phyloP scores from a whole-genome alignment of 495 filamentous ascomycete species.

The Penicillium pancosmium region DNA sequence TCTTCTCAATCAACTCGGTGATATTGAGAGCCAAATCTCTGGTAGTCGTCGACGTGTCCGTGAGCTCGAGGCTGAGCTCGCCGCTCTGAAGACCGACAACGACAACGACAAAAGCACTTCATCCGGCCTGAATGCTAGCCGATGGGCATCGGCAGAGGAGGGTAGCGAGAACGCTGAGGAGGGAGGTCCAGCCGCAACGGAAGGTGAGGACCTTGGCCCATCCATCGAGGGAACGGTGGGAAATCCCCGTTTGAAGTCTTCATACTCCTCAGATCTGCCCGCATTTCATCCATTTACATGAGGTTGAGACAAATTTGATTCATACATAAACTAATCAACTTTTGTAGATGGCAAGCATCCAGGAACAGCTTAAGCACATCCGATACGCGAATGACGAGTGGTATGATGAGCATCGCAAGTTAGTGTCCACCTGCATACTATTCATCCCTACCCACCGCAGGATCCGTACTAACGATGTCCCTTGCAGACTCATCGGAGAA shows the following conservation, averaged over 20 bases:
- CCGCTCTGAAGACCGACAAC: conserved; percentile 39
- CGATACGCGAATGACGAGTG: conserved; percentile 48
- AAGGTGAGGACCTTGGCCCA: conserved; percentile 58
- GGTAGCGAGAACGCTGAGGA: conserved; percentile 34
- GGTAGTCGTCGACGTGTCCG: conserved; percentile 44
- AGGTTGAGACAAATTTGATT: conserved; percentile 23
- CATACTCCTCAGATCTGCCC: conserved; percentile 38
- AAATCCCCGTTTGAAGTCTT: conserved; percentile 43
- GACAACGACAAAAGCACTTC: conserved; percentile 31
- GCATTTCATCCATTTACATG: conserved; percentile 41
- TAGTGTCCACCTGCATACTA: conserved; percentile 13
- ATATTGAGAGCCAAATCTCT: conserved; percentile 44
- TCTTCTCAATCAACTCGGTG: conserved; percentile 46
- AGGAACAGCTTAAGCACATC: conserved; percentile 56
- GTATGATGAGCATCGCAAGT: conserved; percentile 51
- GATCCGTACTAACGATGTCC: background rate
- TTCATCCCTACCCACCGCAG: background rate
- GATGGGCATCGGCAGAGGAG: conserved; percentile 45
- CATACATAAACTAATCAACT: conserved; percentile 27
- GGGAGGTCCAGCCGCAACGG: conserved; percentile 43
- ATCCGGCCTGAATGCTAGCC: conserved; percentile 41
- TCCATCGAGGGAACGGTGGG: conserved; percentile 59
- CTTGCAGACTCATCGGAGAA: conserved; percentile 45
- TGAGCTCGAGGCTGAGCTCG: conserved; percentile 50
- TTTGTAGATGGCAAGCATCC: conserved; percentile 53